Percentiles rank a stretch among this genome's conserved stretches.
phyloP scores from a whole-genome alignment of 345 rosid genomes.

The Punica granatum region DNA sequence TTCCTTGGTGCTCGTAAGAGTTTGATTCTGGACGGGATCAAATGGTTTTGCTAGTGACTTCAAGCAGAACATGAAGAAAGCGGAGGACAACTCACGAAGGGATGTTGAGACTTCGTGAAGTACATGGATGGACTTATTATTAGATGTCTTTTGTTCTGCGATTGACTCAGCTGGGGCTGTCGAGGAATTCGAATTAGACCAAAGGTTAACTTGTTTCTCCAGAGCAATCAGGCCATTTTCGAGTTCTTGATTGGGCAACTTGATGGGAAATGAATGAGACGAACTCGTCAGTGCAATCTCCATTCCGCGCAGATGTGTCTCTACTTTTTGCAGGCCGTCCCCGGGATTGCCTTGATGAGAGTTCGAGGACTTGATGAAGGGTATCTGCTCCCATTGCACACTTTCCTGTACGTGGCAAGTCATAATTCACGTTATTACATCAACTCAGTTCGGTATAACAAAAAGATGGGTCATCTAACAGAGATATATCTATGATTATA shows the following conservation, averaged over 20 bases:
- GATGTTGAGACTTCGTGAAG: constrained; percentile 31
- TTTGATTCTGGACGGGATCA: not conserved
- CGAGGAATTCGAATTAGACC: constrained; percentile 4
- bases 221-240: constrained; percentile 28
- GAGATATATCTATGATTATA: too few relatives aligned
- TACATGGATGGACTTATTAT: constrained; percentile 31
- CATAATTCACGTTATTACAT: not conserved
- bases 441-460: too few relatives aligned
- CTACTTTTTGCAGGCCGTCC: constrained; percentile 46
- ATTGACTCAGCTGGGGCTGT: constrained; percentile 56
- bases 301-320: constrained; percentile 66
- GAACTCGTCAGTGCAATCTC: constrained; percentile 50
- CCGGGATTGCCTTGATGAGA: constrained; percentile 29
- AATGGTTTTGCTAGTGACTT: constrained; percentile 32
- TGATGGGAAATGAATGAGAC: constrained; percentile 26
- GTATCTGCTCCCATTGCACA: constrained; percentile 73
- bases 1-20: not conserved
- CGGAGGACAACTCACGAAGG: constrained; percentile 44
- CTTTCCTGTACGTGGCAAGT: constrained; percentile 39
- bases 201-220: constrained; percentile 36
- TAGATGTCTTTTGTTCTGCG: constrained; percentile 23
- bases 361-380: constrained; percentile 42
- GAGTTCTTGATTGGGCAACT: constrained; percentile 25
- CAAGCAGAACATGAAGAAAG: constrained; percentile 76
- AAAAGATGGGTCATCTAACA: too few relatives aligned